Percentiles rank a stretch among this genome's conserved stretches.
Conservation (phyloP, 208 protist genomes). For the Crithidia acanthocephali region DNA sequence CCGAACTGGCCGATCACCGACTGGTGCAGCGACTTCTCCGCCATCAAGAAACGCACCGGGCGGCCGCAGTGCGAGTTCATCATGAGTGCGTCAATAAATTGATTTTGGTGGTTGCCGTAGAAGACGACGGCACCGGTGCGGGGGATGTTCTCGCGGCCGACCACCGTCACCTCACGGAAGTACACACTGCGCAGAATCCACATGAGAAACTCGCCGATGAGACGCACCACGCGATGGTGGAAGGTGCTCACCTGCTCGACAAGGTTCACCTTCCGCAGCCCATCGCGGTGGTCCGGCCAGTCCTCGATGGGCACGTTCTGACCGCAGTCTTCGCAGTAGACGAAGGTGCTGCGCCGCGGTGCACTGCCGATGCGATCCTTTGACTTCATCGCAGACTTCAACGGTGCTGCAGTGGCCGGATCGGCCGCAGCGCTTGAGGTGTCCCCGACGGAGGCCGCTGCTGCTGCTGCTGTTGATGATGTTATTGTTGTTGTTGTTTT, state of each 20-base stretch:
- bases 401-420: background rate
- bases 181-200: conserved; percentile 90
- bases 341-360: conserved; percentile 32
- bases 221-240: conserved; percentile 43
- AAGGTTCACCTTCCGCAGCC: conserved; percentile 62
- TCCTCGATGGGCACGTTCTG: conserved; percentile 70
- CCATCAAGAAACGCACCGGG: conserved; percentile 92
- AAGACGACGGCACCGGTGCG: conserved; percentile 91
- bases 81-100: conserved; percentile 94
- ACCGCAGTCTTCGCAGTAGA: conserved; percentile 65
- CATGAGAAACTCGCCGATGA: conserved; percentile 88
- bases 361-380: conserved; percentile 60
- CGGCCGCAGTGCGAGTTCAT: conserved; percentile 82
- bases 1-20: conserved; percentile 86
- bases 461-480: background rate
- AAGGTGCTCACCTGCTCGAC: conserved; percentile 61
- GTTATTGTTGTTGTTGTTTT: too few species aligned
- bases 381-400: conserved; percentile 30
- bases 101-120: conserved; percentile 95
- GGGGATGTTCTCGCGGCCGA: conserved; percentile 91
- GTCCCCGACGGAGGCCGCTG: background rate
- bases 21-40: conserved; percentile 88
- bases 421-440: background rate
- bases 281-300: conserved; percentile 81
- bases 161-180: conserved; percentile 92